Base-by-base conservation (phyloP, 257 asterid species). In the Handroanthus guayacan region DNA sequence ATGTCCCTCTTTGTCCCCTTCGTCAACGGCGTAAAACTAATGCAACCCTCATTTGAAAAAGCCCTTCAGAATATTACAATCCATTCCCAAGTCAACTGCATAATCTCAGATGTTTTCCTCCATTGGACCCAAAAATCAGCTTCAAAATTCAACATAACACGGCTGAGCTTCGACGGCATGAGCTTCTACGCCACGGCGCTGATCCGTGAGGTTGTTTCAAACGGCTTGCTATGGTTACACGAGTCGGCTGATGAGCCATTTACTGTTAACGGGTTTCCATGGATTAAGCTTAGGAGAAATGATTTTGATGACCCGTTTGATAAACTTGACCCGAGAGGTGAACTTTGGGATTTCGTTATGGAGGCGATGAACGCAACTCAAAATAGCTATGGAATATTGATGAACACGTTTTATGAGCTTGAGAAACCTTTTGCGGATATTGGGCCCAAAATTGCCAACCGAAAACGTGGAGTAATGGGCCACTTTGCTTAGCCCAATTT, bases 61-160 rank as follows among this genome's bases (percentile, higher is more conserved):
- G 85, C 77, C 25, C 78, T 91, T 1, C 18, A 67, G 17, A 44
- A 56, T 7, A 66, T 85, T 43, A 25, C 31, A 25, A 25, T 25
- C 31, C 75, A 77, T 18, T 74, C 80, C 0, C 67, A 75, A 0
- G 80, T 89, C 6, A 70, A 61, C 14, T 89, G 90, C 69, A 73
- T 93, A 66, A 67, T 93, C 0, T 79, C 97, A 0, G 98, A 93
- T 61, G 95, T 86, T 6, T 93, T 93, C 72, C 87, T 93, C 11
- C 62, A 50, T 5, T 93, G 98, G 97, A 91, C 98, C 6, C 38
- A 83, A 0, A 77, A 85, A 3, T 78, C 96, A 0, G 93, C 96
- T 0, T 50, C 80, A 0, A 76, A 45, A 25, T 82, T 77, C 34
- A 80, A 86, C 10, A 84, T 91, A 36, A 97, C 97, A 0, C 75